These are phyloP conservation scores for Cordyceps militaris DNA, from an alignment of 2,329 filamentous ascomycete species.

Conservation along the genomic window DNA sequence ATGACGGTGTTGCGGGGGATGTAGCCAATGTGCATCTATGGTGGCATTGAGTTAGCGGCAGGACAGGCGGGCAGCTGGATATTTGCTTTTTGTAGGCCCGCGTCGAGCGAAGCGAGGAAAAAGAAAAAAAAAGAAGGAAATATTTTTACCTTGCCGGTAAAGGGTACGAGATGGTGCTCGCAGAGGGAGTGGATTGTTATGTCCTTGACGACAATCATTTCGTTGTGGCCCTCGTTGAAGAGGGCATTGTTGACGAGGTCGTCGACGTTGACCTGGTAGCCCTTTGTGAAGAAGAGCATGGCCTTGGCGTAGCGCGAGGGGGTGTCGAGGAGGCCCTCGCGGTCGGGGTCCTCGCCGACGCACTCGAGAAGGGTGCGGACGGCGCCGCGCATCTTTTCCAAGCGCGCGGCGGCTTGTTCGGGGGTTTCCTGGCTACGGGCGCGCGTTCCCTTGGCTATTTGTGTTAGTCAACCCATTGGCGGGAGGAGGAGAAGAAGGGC, in stretches of 20 bases:
- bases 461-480: slow-evolving; percentile 7
- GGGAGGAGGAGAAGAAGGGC: slow-evolving; percentile 13
- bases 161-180: slow-evolving; percentile 96
- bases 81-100: not conserved
- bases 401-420: slow-evolving; percentile 38
- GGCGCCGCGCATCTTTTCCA: slow-evolving; percentile 54
- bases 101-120: slow-evolving; percentile 6
- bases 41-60: not conserved
- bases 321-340: slow-evolving; percentile 57
- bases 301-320: slow-evolving; percentile 91
- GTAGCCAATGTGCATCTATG: slow-evolving; percentile 98
- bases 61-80: not conserved
- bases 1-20: slow-evolving; percentile 89
- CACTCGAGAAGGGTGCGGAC: slow-evolving; percentile 62
- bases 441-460: slow-evolving; percentile 54
- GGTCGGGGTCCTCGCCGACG: slow-evolving; percentile 59
- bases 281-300: slow-evolving; percentile 91
- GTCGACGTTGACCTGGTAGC: slow-evolving; percentile 88
- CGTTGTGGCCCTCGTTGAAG: slow-evolving; percentile 94
- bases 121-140: slow-evolving; percentile 11
- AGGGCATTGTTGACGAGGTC: slow-evolving; percentile 91
- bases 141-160: slow-evolving; percentile 72
- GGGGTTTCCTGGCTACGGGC: slow-evolving; percentile 50
- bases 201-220: slow-evolving; percentile 96
- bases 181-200: slow-evolving; percentile 93